Evolutionary conservation across 2,329 filamentous ascomycete species (phyloP).

Genomic region (Trichoderma atrobrunneum): DNA sequence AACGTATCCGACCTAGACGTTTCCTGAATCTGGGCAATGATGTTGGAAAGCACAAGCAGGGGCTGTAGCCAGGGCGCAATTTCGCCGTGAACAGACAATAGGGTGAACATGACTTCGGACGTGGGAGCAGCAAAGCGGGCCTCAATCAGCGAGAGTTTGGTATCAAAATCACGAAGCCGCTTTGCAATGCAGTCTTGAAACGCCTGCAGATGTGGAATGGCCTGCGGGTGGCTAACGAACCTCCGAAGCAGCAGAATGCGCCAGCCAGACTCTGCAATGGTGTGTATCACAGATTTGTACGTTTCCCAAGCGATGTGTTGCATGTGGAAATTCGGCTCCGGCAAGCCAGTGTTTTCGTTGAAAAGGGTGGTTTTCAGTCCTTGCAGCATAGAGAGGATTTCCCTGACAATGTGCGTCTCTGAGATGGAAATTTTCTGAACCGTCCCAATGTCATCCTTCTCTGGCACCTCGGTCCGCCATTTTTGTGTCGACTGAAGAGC

Average conservation of each 20-base stretch:
- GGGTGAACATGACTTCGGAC: constrained; percentile 59
- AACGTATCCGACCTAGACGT: constrained; percentile 56
- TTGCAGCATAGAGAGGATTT: constrained; percentile 80
- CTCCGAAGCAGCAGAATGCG: constrained; percentile 45
- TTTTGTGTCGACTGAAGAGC: constrained; percentile 34
- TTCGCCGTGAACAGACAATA: constrained; percentile 60
- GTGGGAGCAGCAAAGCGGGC: constrained; percentile 54
- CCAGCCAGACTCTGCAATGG: constrained; percentile 47
- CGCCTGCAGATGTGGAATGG: constrained; percentile 63
- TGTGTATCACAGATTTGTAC: constrained; percentile 46
- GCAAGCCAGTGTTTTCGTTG: constrained; percentile 38
- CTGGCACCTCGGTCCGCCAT: constrained; percentile 38
- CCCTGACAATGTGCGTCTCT: constrained; percentile 71
- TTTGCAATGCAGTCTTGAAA: constrained; percentile 63
- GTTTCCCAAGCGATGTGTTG: constrained; percentile 49
- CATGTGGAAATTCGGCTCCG: constrained; percentile 44
- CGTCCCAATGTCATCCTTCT: constrained; percentile 32
- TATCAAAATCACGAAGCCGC: constrained; percentile 58
- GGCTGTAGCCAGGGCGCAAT: constrained; percentile 53
- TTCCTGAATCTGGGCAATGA: constrained; percentile 57
- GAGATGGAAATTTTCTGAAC: constrained; percentile 51
- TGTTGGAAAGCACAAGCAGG: constrained; percentile 57
- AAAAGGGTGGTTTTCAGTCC: constrained; percentile 76
- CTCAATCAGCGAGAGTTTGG: constrained; percentile 58
- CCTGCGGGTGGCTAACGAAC: constrained; percentile 44